These are phyloP conservation scores for Dendrobium catenatum DNA, from an alignment of 106 monocot genomes.

Conservation along the genomic window DNA sequence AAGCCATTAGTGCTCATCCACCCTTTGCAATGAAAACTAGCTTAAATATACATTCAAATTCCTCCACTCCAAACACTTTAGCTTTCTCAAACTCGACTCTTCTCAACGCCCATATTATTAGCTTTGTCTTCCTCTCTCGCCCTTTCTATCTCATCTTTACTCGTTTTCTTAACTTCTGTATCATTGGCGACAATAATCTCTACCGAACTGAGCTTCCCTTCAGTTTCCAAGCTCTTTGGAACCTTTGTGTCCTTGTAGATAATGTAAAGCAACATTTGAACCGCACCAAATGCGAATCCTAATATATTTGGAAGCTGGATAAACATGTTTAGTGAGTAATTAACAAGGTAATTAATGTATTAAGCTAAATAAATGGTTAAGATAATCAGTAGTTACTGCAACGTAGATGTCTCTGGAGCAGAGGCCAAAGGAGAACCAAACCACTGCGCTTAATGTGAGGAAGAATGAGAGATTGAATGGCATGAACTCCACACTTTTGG, in stretches of 20 bases:
- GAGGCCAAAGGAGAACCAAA: conserved; percentile 17
- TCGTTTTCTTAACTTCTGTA: too few species aligned
- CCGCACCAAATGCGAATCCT: conserved; percentile 51
- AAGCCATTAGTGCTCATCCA: too few species aligned
- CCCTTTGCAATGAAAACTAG: too few species aligned
- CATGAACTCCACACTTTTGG: conserved; percentile 17
- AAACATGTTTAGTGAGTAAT: background rate
- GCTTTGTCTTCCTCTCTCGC: too few species aligned
- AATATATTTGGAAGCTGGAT: conserved; percentile 46
- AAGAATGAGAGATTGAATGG: conserved; percentile 15
- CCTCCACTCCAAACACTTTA: too few species aligned
- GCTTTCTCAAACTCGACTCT: too few species aligned
- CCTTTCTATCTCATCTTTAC: too few species aligned
- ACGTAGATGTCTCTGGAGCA: conserved; percentile 17
- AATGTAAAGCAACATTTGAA: conserved; percentile 53
- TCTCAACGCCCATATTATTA: too few species aligned
- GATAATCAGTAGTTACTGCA: conserved; percentile 2
- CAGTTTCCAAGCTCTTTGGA: background rate
- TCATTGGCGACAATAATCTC: too few species aligned
- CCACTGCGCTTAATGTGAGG: conserved; percentile 13
- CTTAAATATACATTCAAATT: too few species aligned
- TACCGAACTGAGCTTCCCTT: background rate
- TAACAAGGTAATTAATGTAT: too few species aligned
- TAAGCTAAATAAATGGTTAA: background rate
- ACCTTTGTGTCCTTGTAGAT: conserved; percentile 19